Evolutionary conservation across 129 eudicot species (phyloP).

Genomic region (Artemisia argyi): DNA sequence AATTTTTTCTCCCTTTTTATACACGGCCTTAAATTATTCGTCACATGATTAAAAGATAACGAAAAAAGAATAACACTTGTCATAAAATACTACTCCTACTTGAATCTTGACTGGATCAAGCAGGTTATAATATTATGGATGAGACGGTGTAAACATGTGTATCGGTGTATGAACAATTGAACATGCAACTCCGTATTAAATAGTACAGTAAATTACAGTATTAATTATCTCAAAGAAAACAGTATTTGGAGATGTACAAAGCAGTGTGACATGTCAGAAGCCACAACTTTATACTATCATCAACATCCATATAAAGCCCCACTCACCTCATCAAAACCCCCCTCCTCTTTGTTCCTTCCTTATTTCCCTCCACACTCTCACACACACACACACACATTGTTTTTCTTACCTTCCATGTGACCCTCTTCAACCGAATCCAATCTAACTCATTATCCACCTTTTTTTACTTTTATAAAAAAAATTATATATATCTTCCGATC

Average conservation of each 20-base stretch:
- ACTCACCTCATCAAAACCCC: not conserved
- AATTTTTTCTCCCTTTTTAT: too few species aligned
- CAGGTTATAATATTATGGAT: not conserved
- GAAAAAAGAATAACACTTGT: too few species aligned
- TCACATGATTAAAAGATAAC: too few species aligned
- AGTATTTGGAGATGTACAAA: constrained; percentile 24
- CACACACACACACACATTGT: too few species aligned
- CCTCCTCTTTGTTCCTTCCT: not conserved
- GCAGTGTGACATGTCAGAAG: constrained; percentile 35
- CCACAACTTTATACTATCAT: not conserved
- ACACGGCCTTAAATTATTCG: too few species aligned
- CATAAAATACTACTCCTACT: too few species aligned
- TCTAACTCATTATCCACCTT: constrained; percentile 20
- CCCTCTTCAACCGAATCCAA: not conserved
- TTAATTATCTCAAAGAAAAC: too few species aligned
- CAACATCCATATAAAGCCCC: constrained; percentile 30
- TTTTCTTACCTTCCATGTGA: not conserved
- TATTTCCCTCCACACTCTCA: not conserved
- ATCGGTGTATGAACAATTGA: too few species aligned
- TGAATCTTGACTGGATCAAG: not conserved
- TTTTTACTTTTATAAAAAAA: not conserved
- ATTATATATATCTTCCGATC: constrained; percentile 26
- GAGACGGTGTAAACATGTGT: not conserved
- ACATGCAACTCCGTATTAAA: too few species aligned
- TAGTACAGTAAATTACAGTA: too few species aligned